These are phyloP conservation scores for Diaporthe ilicicola DNA, from an alignment of 2,329 filamentous ascomycete genomes.

Conservation along the genomic window DNA sequence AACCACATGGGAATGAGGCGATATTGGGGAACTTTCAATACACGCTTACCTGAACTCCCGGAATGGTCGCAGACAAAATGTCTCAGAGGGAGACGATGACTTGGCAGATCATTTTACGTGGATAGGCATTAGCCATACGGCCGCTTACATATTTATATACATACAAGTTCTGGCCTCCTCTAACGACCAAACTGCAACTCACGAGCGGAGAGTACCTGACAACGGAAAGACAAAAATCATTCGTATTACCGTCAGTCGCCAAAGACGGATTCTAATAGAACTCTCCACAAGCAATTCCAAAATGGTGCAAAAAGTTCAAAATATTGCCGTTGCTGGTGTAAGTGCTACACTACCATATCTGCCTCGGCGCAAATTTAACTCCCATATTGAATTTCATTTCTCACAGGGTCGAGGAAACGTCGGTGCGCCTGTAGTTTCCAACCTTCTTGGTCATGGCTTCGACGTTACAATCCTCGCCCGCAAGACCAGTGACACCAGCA, in stretches of 20 bases:
- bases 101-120: background rate
- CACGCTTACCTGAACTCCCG: background rate
- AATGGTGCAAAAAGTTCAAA: background rate
- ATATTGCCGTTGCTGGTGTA: background rate
- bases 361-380: no score
- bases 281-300: background rate
- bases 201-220: no score
- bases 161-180: no score
- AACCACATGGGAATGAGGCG: background rate
- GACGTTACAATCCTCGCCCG: background rate
- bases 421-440: background rate
- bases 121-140: background rate
- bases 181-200: background rate
- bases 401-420: constrained; percentile 2
- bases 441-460: background rate
- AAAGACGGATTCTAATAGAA: background rate
- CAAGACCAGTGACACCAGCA: constrained; percentile 1
- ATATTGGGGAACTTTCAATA: background rate
- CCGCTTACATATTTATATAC: background rate
- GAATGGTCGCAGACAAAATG: background rate
- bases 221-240: background rate
- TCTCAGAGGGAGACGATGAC: background rate
- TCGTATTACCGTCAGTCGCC: no score
- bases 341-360: background rate
- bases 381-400: background rate